A percentile compares a stretch with the other conserved stretches of the same genome.
These are phyloP conservation scores for Saitozyma sp. DNA, from an alignment of 768 basidiomycete genomes.

Conservation along the genomic window DNA sequence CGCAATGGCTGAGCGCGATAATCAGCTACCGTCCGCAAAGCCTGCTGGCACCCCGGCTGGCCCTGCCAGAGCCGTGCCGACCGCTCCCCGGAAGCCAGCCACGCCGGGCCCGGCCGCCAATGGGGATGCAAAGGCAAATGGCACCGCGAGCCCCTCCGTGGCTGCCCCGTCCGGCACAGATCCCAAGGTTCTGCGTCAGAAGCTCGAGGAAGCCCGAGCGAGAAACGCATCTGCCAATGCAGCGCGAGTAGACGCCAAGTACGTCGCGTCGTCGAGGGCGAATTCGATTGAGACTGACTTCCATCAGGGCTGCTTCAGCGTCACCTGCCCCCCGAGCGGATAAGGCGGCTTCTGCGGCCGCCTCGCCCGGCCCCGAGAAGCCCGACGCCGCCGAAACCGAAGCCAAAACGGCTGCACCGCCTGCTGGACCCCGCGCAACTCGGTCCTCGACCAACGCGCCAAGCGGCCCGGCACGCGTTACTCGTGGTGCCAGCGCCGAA, in stretches of 20 bases:
- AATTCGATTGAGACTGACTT: too few species aligned
- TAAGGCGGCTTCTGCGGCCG: too few species aligned
- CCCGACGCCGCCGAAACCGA: neutral
- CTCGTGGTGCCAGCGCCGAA: neutral
- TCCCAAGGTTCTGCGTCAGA: slow-evolving; percentile 8
- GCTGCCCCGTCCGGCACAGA: slow-evolving; percentile 8
- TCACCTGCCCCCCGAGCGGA: too few species aligned
- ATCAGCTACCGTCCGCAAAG: neutral
- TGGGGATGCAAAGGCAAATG: neutral
- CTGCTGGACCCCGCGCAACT: slow-evolving; percentile 31
- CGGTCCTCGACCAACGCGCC: slow-evolving; percentile 18
- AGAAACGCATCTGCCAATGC: too few species aligned
- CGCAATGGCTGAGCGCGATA: neutral
- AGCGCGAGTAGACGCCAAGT: too few species aligned
- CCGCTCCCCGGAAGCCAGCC: neutral
- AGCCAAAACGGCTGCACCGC: slow-evolving; percentile 8
- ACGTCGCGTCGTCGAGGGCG: too few species aligned
- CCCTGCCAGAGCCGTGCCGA: slow-evolving; percentile 1
- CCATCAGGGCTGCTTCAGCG: too few species aligned
- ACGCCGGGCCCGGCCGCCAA: neutral
- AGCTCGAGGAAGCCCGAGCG: slow-evolving; percentile 2
- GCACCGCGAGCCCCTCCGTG: neutral
- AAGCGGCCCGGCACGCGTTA: neutral
- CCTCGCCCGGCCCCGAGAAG: neutral
- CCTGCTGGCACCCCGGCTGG: neutral